Evolutionary conservation across 2,329 filamentous ascomycete species (phyloP).

Genomic region (Hyphodiscus sp.): DNA sequence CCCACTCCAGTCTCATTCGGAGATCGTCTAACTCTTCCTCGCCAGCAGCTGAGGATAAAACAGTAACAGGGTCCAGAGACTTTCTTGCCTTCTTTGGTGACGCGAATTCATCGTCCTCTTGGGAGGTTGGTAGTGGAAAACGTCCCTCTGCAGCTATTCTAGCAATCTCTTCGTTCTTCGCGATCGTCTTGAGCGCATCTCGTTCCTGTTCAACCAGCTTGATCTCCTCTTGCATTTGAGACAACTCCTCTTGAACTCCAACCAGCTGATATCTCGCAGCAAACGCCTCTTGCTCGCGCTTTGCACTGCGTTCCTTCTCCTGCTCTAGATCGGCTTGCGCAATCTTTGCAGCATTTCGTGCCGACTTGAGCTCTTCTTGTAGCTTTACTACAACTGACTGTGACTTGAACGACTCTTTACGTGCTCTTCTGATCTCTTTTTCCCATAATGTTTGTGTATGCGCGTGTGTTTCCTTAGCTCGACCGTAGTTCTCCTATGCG

Average conservation of each 20-base stretch:
- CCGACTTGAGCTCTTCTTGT: conserved; percentile 66
- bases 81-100: conserved; percentile 49
- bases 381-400: conserved; percentile 62
- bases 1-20: conserved; percentile 38
- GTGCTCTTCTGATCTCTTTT: conserved; percentile 62
- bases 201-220: conserved; percentile 66
- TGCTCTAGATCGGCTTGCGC: conserved; percentile 53
- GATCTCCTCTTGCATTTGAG: conserved; percentile 55
- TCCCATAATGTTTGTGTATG: conserved; percentile 65
- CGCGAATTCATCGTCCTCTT: conserved; percentile 53
- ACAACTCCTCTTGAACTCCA: conserved; percentile 59
- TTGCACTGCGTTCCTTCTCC: conserved; percentile 55
- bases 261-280: conserved; percentile 59
- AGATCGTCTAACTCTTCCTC: conserved; percentile 39
- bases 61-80: conserved; percentile 42
- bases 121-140: conserved; percentile 55
- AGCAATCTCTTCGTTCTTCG: conserved; percentile 67
- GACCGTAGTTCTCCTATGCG: conserved; percentile 59
- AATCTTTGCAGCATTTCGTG: conserved; percentile 44
- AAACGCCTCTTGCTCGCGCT: conserved; percentile 64
- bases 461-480: conserved; percentile 62
- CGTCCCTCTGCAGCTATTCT: conserved; percentile 66
- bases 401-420: conserved; percentile 71
- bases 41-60: conserved; percentile 47
- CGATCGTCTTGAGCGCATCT: conserved; percentile 64